phyloP scores from a whole-genome alignment of 257 asterid species.

The Nicotiana knightiana region DNA sequence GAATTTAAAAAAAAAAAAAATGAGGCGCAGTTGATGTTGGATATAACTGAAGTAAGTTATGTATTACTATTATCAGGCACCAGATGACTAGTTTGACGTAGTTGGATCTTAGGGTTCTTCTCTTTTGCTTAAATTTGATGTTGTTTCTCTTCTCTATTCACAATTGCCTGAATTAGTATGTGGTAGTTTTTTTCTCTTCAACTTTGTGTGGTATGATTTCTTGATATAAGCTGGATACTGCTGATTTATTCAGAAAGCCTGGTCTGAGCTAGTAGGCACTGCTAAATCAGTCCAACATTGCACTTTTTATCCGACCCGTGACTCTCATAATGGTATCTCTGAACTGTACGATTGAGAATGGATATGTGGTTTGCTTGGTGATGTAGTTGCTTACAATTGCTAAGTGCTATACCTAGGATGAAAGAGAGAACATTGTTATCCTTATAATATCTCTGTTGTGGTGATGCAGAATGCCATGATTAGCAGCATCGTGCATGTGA shows the following conservation, averaged over 20 bases:
- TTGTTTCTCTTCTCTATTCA: background rate
- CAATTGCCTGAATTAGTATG: background rate
- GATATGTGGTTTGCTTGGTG: background rate
- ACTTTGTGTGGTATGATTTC: background rate
- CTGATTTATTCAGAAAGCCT: background rate
- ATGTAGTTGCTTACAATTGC: background rate
- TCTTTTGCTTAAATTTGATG: background rate
- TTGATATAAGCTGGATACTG: background rate
- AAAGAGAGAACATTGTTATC: background rate
- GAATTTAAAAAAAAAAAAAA: background rate
- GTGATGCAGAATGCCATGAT: conserved; percentile 69
- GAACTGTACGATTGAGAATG: background rate
- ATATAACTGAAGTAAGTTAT: conserved; percentile 6
- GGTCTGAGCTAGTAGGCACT: background rate
- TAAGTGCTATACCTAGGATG: background rate
- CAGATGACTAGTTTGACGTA: background rate
- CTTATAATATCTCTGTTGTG: background rate
- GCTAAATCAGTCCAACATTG: background rate
- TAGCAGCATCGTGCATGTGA: conserved; percentile 81
- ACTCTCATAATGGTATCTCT: background rate
- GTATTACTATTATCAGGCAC: background rate
- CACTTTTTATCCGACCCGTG: background rate
- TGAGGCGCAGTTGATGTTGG: background rate
- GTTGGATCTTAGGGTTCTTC: background rate
- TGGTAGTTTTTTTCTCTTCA: background rate